phyloP scores from a whole-genome alignment of 306 rosid genomes.

The Delonix regia region DNA sequence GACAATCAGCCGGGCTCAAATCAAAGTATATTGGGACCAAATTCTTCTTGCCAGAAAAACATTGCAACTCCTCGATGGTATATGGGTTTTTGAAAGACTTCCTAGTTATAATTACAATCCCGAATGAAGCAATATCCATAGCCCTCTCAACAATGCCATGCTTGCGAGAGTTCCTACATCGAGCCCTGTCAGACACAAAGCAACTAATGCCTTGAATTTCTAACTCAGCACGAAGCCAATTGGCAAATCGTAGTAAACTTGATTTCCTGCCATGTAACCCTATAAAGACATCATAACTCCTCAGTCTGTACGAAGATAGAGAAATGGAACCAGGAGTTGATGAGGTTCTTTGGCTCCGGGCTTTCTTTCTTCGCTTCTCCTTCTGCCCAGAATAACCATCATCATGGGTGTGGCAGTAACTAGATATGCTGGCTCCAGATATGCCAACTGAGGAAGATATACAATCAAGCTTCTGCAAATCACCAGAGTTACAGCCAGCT shows the following conservation, averaged over 20 bases:
- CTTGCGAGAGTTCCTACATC: slow-evolving; percentile 66
- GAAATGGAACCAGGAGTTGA: slow-evolving; percentile 56
- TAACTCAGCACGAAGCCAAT: slow-evolving; percentile 88
- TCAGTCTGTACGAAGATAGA: slow-evolving; percentile 67
- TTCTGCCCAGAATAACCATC: slow-evolving; percentile 51
- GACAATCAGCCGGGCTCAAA: slow-evolving; percentile 82
- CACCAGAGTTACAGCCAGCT: slow-evolving; percentile 51
- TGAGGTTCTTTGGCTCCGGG: slow-evolving; percentile 49
- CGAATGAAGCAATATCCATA: slow-evolving; percentile 86
- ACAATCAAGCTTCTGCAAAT: slow-evolving; percentile 59
- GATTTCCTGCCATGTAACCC: slow-evolving; percentile 80
- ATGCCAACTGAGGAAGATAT: slow-evolving; percentile 66
- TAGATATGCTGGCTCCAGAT: slow-evolving; percentile 63
- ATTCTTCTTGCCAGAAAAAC: slow-evolving; percentile 76
- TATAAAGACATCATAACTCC: slow-evolving; percentile 83
- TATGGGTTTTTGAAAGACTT: slow-evolving; percentile 86
- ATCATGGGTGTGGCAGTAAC: slow-evolving; percentile 52
- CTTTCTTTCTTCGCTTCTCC: slow-evolving; percentile 62
- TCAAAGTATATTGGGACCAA: slow-evolving; percentile 90
- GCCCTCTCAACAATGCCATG: slow-evolving; percentile 77
- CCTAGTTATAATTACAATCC: slow-evolving; percentile 75
- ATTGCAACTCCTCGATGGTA: slow-evolving; percentile 81
- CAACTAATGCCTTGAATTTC: slow-evolving; percentile 92
- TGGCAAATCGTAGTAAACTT: slow-evolving; percentile 69
- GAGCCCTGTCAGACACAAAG: slow-evolving; percentile 78